Percentiles rank a stretch among this genome's conserved stretches.
Evolutionary conservation across 2,329 filamentous ascomycete species (phyloP).

Genomic region (Aaosphaeria arxii): DNA sequence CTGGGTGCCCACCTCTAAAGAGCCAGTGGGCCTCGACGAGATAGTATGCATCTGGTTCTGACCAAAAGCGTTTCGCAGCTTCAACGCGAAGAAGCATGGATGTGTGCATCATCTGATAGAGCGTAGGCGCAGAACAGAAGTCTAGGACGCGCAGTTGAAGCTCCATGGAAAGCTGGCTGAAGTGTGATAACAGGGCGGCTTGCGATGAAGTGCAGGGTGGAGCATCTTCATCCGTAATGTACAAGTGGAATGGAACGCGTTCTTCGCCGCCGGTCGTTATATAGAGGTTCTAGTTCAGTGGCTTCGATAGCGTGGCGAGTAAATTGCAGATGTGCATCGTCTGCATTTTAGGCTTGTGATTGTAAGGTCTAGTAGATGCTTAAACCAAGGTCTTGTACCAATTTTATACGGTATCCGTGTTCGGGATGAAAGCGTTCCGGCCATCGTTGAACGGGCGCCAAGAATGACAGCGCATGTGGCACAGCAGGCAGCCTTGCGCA

Average conservation of each 20-base stretch:
- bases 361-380: no score
- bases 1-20: slow-evolving; percentile 7
- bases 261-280: background rate
- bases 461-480: no score
- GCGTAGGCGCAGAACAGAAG: slow-evolving; percentile 9
- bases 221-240: slow-evolving; percentile 1
- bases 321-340: slow-evolving; percentile 6
- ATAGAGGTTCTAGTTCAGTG: background rate
- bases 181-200: slow-evolving; percentile 3
- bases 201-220: background rate
- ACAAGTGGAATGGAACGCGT: background rate
- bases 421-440: no score
- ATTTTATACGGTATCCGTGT: no score
- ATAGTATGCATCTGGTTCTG: slow-evolving; percentile 6
- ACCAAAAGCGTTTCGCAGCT: slow-evolving; percentile 16
- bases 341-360: background rate
- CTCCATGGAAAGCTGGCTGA: slow-evolving; percentile 8
- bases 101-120: slow-evolving; percentile 14
- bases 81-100: slow-evolving; percentile 11
- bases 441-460: no score
- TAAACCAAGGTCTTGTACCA: no score
- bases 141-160: slow-evolving; percentile 11
- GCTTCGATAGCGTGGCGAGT: slow-evolving; percentile 3
- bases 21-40: slow-evolving; percentile 9
- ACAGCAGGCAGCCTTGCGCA: no score